Percentiles rank a stretch among this genome's conserved stretches.
Evolutionary conservation across 345 rosid genomes (phyloP).

Genomic region (Bretschneidera sinensis): DNA sequence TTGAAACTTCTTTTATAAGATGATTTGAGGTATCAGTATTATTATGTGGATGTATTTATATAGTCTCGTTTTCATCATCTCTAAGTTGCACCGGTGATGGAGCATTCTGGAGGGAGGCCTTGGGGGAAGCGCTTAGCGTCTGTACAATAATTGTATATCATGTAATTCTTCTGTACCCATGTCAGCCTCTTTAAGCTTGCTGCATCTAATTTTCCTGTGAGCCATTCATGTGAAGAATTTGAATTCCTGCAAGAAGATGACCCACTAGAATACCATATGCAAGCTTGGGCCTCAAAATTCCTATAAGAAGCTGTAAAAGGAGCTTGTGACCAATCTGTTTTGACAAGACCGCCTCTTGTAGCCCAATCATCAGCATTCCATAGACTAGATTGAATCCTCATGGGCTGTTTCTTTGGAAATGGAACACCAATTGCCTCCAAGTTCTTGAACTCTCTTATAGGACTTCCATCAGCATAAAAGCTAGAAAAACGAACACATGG

Average conservation of each 20-base stretch:
- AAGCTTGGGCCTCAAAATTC: conserved; percentile 42
- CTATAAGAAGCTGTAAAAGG: conserved; percentile 59
- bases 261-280: conserved; percentile 40
- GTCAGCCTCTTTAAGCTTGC: conserved; percentile 38
- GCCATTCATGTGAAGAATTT: conserved; percentile 4
- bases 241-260: conserved; percentile 25
- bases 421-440: conserved; percentile 40
- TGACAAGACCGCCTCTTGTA: conserved; percentile 53
- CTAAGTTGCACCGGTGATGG: too few relatives aligned
- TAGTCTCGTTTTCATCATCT: too few relatives aligned
- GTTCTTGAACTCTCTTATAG: conserved; percentile 63
- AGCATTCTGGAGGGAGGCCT: conserved; percentile 53
- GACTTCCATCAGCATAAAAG: conserved; percentile 52
- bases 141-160: conserved; percentile 54
- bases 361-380: conserved; percentile 73
- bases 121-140: conserved; percentile 49
- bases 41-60: too few relatives aligned
- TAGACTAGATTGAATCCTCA: conserved; percentile 57
- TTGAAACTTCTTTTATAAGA: too few relatives aligned
- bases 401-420: conserved; percentile 45
- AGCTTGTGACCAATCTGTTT: conserved; percentile 57
- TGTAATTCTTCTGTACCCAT: conserved; percentile 55
- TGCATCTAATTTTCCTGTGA: conserved; percentile 37
- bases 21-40: too few relatives aligned
- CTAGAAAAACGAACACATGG: conserved; percentile 17